These are phyloP conservation scores for Pythium apleroticum DNA, from an alignment of 352 stramenopile genomes.

Conservation along the genomic window DNA sequence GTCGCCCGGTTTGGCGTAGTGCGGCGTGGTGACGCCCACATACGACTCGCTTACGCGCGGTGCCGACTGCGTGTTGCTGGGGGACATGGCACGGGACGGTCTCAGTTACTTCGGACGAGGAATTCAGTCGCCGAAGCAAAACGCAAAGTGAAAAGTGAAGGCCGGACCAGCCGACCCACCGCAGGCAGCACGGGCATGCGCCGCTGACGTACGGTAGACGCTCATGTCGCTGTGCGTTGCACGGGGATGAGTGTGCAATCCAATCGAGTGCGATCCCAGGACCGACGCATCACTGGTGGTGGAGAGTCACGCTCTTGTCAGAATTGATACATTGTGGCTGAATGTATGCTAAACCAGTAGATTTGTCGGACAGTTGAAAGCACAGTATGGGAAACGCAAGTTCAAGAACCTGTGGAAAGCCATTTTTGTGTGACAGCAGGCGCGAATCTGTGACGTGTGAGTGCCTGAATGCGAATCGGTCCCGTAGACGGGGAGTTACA, in stretches of 20 bases:
- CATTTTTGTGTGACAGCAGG: slow-evolving; percentile 1
- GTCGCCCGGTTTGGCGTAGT: background rate
- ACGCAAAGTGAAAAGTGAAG: background rate
- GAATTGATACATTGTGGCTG: background rate
- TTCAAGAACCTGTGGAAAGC: background rate
- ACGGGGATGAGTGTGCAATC: background rate
- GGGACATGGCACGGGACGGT: background rate
- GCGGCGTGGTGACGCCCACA: background rate
- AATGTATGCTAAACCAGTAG: background rate
- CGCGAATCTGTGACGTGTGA: slow-evolving; percentile 3
- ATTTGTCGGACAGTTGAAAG: background rate
- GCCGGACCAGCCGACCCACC: background rate
- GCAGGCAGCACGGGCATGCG: background rate
- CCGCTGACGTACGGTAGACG: background rate
- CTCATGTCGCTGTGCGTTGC: slow-evolving; percentile 5
- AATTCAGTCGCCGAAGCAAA: background rate
- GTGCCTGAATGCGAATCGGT: background rate
- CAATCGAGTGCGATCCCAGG: background rate
- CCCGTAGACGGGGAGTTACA: slow-evolving; percentile 5
- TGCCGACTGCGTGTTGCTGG: background rate
- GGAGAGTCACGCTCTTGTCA: background rate
- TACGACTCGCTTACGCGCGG: slow-evolving; percentile 4
- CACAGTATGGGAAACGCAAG: background rate
- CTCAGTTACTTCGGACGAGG: no score
- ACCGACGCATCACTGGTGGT: slow-evolving; percentile 4